Percentiles rank a stretch among this genome's conserved stretches.
Evolutionary conservation across 2,329 filamentous ascomycete species (phyloP).

Genomic region (Calycina marina): DNA sequence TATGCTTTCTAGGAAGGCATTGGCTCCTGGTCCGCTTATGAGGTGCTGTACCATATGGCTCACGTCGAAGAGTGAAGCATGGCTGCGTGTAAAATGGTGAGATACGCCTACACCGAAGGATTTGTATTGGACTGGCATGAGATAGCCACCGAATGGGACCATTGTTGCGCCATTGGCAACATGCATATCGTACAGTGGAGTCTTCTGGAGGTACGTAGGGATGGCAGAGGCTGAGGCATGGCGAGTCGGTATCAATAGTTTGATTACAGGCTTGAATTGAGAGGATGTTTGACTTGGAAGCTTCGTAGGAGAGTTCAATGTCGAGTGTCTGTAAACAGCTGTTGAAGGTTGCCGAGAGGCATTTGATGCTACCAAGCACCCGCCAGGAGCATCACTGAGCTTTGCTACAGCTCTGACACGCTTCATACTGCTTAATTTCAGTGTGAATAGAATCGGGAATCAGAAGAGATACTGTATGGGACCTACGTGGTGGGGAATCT

Average conservation of each 20-base stretch:
- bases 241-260: slow-evolving; percentile 3
- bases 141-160: slow-evolving; percentile 88
- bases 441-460: no score
- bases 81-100: slow-evolving; percentile 76
- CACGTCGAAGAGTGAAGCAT: slow-evolving; percentile 89
- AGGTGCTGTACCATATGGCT: slow-evolving; percentile 92
- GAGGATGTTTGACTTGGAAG: slow-evolving; percentile 2
- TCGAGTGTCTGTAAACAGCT: slow-evolving; percentile 10
- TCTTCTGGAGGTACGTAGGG: slow-evolving; percentile 35
- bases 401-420: slow-evolving; percentile 15
- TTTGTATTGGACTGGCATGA: slow-evolving; percentile 84
- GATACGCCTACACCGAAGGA: slow-evolving; percentile 66
- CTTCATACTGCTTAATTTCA: slow-evolving; percentile 21
- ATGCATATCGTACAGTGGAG: slow-evolving; percentile 68
- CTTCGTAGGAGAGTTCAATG: slow-evolving; percentile 3
- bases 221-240: slow-evolving; percentile 11
- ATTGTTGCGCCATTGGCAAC: slow-evolving; percentile 73
- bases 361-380: slow-evolving; percentile 6
- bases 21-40: slow-evolving; percentile 66
- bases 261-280: slow-evolving; percentile 1
- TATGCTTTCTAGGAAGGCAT: slow-evolving; percentile 67
- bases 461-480: no score
- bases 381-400: slow-evolving; percentile 9
- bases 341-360: slow-evolving; percentile 14
- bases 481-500: no score